Base-by-base conservation (phyloP, 2,329 filamentous ascomycete genomes). In the Nigrospora sphaerica region DNA sequence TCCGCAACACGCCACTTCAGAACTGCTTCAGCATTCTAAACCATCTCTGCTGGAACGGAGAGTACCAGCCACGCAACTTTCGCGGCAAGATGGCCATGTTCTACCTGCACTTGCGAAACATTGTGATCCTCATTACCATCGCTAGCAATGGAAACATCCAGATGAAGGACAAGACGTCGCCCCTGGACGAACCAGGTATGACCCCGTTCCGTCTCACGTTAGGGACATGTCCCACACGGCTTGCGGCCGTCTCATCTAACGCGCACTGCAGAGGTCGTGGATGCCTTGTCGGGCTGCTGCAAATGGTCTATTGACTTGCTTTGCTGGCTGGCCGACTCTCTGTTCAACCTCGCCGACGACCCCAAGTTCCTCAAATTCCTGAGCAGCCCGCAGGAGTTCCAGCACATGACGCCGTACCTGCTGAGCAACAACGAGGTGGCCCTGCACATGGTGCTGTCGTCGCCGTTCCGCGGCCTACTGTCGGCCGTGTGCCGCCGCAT, bases 11-110 rank as follows among this genome's bases (percentile, higher is more conserved):
- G 3, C 74, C 82, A 33, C 76, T 96, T 39, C 85, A 89, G 49
- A 76, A 87, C 46, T 88, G 83, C 47, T 72, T 96, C 12, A 87
- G 88, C 57, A 80, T 93, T 28, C 82, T 95, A 59, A 84, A 87
- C 47, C 83, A 88, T 44, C 70, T 96, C 11, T 88, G 86, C 4
- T 91, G 86, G 60, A 76, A 74, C 38, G 83, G 83, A 13, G 80
- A 83, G 53, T 73, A 74, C 47, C 70, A 74, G 33, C 68, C 75
- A 9, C 80, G 87, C 17, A 77, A 73, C 4, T 80, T 91, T 37
- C 73, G 78, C 44, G 83, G 86, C 51, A 90, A 89, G 61, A 78
- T 92, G 51, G 80, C 88, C 7, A 87, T 84, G 77, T 68, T 87
- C 12, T 77, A 84, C 42, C 70, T 95, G 13, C 88, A 89, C 55